A percentile compares a stretch with the other conserved stretches of the same genome.
Conservation (phyloP, 352 stramenopile genomes). For the Pythium guiyangense region DNA sequence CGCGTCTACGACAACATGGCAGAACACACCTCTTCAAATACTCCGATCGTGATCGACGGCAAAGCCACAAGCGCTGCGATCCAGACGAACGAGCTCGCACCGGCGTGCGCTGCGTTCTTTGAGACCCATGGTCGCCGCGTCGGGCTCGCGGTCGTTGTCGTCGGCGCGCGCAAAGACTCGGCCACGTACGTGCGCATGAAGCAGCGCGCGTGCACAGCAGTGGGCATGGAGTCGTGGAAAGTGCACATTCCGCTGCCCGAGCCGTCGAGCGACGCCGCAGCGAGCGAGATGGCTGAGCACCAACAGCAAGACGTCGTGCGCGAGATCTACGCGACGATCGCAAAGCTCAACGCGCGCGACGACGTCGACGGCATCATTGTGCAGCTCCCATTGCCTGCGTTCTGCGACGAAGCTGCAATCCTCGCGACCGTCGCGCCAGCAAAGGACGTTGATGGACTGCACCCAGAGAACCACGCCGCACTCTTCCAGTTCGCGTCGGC, state of each 20-base stretch:
- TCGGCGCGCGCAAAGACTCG: conserved; percentile 94
- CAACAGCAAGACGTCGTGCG: conserved; percentile 14
- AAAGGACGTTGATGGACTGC: conserved; percentile 99
- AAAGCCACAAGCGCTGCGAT: conserved; percentile 86
- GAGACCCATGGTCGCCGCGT: conserved; percentile 48
- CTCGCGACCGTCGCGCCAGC: conserved; percentile 85
- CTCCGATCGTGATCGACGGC: conserved; percentile 49
- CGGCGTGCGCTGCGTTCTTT: conserved; percentile 53
- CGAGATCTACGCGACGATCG: conserved; percentile 51
- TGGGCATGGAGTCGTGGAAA: conserved; percentile 92
- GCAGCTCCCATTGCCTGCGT: conserved; percentile 88
- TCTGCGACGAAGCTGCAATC: conserved; percentile 95
- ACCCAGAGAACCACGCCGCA: conserved; percentile 94
- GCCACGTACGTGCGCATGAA: conserved; percentile 99
- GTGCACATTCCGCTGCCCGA: conserved; percentile 38
- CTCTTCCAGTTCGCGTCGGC: conserved; percentile 75
- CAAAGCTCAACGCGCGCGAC: conserved; percentile 53
- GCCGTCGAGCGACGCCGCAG: too few species aligned
- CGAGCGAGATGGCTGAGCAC: background rate
- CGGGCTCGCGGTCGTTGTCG: conserved; percentile 97
- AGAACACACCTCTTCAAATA: background rate
- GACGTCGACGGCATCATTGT: conserved; percentile 87
- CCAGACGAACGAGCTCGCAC: conserved; percentile 75
- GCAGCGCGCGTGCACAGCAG: conserved; percentile 94
- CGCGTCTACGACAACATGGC: too few species aligned